Evolutionary conservation across 148 eudicot genomes (phyloP).

Genomic region (Cornus controversa): DNA sequence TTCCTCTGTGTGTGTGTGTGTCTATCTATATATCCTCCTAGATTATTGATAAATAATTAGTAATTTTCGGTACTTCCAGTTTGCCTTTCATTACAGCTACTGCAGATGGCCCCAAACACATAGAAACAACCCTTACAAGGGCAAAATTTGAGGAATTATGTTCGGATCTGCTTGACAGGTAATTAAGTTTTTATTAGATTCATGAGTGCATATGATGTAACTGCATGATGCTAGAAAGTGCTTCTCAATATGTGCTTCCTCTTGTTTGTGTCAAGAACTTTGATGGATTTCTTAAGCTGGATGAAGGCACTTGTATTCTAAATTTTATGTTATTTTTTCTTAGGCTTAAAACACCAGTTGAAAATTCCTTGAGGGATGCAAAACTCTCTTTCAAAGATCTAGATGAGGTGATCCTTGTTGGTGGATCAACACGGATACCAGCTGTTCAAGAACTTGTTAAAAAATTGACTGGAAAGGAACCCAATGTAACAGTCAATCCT

Average conservation of each 20-base stretch:
- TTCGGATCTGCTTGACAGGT: constrained; percentile 95
- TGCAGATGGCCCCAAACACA: constrained; percentile 96
- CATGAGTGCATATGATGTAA: neutral
- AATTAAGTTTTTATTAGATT: neutral
- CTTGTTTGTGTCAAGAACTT: neutral
- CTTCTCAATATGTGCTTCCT: neutral
- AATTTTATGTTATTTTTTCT: neutral
- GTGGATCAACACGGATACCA: constrained; percentile 95
- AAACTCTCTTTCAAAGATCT: constrained; percentile 81
- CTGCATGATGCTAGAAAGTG: neutral
- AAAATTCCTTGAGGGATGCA: constrained; percentile 85
- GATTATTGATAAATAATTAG: neutral
- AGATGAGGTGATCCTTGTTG: constrained; percentile 96
- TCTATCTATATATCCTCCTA: neutral
- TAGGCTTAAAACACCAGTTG: constrained; percentile 84
- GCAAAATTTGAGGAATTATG: constrained; percentile 96
- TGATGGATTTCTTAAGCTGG: neutral
- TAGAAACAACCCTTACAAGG: constrained; percentile 86
- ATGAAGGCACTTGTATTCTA: neutral
- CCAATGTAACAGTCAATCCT: constrained; percentile 92
- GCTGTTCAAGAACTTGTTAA: constrained; percentile 89
- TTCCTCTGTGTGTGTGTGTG: neutral
- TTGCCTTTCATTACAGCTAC: constrained; percentile 97
- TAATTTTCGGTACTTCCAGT: constrained; percentile 32
- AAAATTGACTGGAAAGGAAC: constrained; percentile 88